Evolutionary conservation across 768 basidiomycete genomes (phyloP).

Genomic region (Dentipellis fragilis): DNA sequence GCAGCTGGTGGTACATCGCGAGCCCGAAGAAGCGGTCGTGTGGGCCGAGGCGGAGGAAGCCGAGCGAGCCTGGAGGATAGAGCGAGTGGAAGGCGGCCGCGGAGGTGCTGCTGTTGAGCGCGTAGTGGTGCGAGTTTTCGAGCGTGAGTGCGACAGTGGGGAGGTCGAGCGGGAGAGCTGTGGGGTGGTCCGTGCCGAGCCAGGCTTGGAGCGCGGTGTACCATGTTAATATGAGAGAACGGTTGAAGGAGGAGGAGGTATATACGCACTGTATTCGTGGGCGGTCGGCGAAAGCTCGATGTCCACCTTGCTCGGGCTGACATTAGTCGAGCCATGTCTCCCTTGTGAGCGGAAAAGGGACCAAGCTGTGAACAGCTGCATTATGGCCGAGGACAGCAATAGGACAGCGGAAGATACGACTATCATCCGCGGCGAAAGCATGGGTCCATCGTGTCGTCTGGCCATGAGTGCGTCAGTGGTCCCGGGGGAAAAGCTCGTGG

Average conservation of each 20-base stretch:
- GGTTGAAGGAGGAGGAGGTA: not conserved
- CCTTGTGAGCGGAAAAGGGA: not conserved
- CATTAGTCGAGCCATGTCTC: not conserved
- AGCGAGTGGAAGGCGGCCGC: not conserved
- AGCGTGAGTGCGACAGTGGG: not conserved
- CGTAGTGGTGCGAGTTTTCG: not conserved
- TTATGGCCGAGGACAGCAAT: not conserved
- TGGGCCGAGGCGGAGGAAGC: not conserved
- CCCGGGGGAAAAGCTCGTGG: no score
- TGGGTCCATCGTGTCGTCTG: no score
- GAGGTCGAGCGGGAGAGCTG: not conserved
- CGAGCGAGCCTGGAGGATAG: not conserved
- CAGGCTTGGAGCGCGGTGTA: not conserved
- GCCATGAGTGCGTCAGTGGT: no score
- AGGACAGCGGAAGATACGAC: not conserved
- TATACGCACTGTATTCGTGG: not conserved
- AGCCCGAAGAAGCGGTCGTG: constrained; percentile 8
- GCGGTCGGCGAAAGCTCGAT: not conserved
- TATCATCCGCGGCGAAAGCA: not conserved
- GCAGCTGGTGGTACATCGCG: constrained; percentile 26
- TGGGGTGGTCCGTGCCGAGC: not conserved
- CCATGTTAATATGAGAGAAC: not conserved
- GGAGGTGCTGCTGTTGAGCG: not conserved
- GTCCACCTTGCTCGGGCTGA: not conserved
- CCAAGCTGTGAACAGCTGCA: not conserved